phyloP scores from a whole-genome alignment of 2,329 filamentous ascomycete genomes.

The Beauveria sp. region DNA sequence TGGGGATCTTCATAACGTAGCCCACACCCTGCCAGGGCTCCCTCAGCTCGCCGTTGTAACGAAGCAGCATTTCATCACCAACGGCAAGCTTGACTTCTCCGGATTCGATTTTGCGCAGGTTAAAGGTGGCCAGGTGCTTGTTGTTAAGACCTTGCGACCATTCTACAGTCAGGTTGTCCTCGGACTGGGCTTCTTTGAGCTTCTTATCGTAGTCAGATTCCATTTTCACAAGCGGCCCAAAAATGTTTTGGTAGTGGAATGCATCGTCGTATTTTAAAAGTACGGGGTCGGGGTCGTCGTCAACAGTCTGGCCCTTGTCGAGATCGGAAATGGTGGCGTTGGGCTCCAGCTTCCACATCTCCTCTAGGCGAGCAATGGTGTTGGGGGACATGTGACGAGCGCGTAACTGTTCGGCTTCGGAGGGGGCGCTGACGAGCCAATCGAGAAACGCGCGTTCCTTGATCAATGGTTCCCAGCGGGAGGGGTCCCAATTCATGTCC shows the following conservation, averaged over 20 bases:
- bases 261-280: constrained; percentile 92
- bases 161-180: constrained; percentile 87
- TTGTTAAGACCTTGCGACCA: constrained; percentile 97
- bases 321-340: constrained; percentile 82
- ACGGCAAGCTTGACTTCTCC: constrained; percentile 97
- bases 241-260: constrained; percentile 98
- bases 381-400: constrained; percentile 88
- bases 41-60: constrained; percentile 90
- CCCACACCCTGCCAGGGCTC: constrained; percentile 94
- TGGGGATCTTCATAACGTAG: constrained; percentile 98
- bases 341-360: constrained; percentile 96
- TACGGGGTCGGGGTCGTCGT: constrained; percentile 91
- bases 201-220: constrained; percentile 99
- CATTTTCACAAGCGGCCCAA: constrained; percentile 96
- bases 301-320: constrained; percentile 83
- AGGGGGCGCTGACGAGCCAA: constrained; percentile 85
- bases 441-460: constrained; percentile 91
- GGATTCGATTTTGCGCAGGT: constrained; percentile 92
- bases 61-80: constrained; percentile 95
- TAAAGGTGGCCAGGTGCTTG: constrained; percentile 92
- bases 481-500: constrained; percentile 99
- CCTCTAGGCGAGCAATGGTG: constrained; percentile 92
- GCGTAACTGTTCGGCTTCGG: constrained; percentile 91
- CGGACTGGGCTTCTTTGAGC: constrained; percentile 94
- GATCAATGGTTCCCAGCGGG: constrained; percentile 94